Evolutionary conservation across 371 early-diverging fungal genomes (phyloP), one percentile per base, ranked within the genome.

Genomic region (Apophysomyces elegans): DNA sequence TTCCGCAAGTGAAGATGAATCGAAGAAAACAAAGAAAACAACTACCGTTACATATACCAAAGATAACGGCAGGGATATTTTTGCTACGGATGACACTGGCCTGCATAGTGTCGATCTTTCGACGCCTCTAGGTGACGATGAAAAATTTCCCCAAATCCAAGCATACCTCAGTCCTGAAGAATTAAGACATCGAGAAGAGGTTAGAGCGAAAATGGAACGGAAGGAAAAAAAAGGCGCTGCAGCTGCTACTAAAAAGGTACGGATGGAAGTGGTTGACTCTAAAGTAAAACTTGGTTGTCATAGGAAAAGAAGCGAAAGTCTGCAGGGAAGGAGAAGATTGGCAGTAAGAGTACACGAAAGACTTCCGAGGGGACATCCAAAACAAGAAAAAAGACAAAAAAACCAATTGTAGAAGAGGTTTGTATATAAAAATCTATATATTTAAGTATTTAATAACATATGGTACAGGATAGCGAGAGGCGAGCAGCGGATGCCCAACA

Each of bases 101-200:
- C 63, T 90, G 12, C 72, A 84, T 35, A 73, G 65, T 6, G 84
- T 90, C 0, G 91, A 90, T 71, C 72, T 90, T 16, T 84, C 85
- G 1, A 79, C 79, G 9, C 89, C 91, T 12, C 70, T 89, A 14
- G 84, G 86, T 12, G 84, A 77, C 45, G 80, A 89, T 65, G 89
- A 90, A 58, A 77, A 79, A 7, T 78, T 89, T 58, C 88, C 88
- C 14, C 85, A 86, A 37, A 75, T 80, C 7, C 71, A 83, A 59
- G 80, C 88, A 5, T 90, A 90, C 64, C 72, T 80, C 60, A 83
- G 84, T 32, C 89, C 91, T 0, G 88, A 90, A 59, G 87, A 89
- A 67, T 62, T 81, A 2, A 86, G 87, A 38, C 76, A 77, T 37
- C 71, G 77, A 38, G 87, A 88, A 70, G 86, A 88, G 58, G 82